Percentiles rank a stretch among this genome's conserved stretches.
phyloP scores from a whole-genome alignment of 2,329 filamentous ascomycete species.

The Ophiocordyceps camponoti-leonardi region DNA sequence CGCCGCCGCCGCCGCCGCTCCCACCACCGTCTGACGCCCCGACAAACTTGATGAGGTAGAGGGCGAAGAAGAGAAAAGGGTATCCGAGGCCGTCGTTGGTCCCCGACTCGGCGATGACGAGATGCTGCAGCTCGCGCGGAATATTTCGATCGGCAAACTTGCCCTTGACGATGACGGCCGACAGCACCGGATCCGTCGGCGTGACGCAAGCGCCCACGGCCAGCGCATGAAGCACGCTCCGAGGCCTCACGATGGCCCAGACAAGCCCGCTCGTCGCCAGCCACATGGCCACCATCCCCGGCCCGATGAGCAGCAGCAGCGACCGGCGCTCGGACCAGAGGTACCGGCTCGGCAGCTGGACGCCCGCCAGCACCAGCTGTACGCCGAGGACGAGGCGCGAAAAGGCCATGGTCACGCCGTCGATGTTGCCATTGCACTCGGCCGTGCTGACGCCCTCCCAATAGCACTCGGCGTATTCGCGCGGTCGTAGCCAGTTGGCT shows the following conservation, averaged over 20 bases:
- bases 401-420: conserved; percentile 67
- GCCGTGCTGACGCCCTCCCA: conserved; percentile 5
- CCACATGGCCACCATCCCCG: conserved; percentile 82
- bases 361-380: conserved; percentile 74
- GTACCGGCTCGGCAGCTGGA: conserved; percentile 75
- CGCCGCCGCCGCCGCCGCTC: conserved; percentile 32
- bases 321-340: conserved; percentile 63
- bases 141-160: conserved; percentile 88
- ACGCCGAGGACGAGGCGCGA: conserved; percentile 76
- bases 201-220: conserved; percentile 77
- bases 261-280: conserved; percentile 60
- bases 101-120: conserved; percentile 68
- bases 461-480: conserved; percentile 47
- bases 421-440: conserved; percentile 34
- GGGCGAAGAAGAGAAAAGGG: conserved; percentile 68
- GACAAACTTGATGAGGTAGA: conserved; percentile 68
- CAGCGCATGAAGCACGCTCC: conserved; percentile 62
- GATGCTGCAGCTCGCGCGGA: conserved; percentile 62
- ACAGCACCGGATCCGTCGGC: conserved; percentile 76
- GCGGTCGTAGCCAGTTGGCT: conserved; percentile 56
- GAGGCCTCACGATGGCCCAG: conserved; percentile 55
- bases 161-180: conserved; percentile 82
- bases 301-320: conserved; percentile 58
- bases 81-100: conserved; percentile 84
- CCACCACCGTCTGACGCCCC: conserved; percentile 27